Evolutionary conservation across 2,329 filamentous ascomycete genomes (phyloP).

Genomic region (Aspergillaceae sp.): DNA sequence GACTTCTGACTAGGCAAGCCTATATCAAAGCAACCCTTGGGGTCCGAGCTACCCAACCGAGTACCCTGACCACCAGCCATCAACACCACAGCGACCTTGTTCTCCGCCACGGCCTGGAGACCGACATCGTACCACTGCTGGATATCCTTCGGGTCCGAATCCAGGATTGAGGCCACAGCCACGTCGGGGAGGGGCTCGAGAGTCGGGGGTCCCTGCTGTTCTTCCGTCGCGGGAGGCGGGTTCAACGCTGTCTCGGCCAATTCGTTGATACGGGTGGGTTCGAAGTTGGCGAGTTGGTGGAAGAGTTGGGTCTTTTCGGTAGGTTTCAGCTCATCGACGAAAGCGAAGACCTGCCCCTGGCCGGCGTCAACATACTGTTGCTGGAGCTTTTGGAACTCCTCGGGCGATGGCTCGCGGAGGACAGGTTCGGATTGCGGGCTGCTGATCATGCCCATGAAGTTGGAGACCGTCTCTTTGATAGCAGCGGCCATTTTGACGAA

Average conservation of each 20-base stretch:
- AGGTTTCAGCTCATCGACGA: conserved; percentile 69
- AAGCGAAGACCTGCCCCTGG: conserved; percentile 77
- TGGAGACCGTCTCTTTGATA: conserved; percentile 40
- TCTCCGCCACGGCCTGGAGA: conserved; percentile 56
- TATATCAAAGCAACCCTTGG: conserved; percentile 97
- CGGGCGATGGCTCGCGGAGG: conserved; percentile 47
- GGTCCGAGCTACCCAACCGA: conserved; percentile 82
- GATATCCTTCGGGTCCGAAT: conserved; percentile 70
- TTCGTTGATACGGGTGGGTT: conserved; percentile 79
- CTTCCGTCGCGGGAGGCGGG: conserved; percentile 51
- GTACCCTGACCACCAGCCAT: conserved; percentile 98
- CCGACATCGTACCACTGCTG: conserved; percentile 73
- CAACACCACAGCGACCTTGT: conserved; percentile 75
- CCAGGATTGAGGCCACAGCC: conserved; percentile 81
- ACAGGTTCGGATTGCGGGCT: conserved; percentile 26
- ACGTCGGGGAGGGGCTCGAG: conserved; percentile 84
- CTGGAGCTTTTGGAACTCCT: conserved; percentile 60
- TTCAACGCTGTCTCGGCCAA: conserved; percentile 75
- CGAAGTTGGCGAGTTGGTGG: conserved; percentile 70
- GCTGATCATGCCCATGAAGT: conserved; percentile 41
- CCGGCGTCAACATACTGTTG: conserved; percentile 64
- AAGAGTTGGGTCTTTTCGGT: conserved; percentile 70
- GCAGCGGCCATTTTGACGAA: conserved; percentile 28
- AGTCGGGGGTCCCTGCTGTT: conserved; percentile 35
- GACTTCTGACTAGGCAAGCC: conserved; percentile 87